Conservation (phyloP, 2,329 filamentous ascomycete species). For the Trichoderma sp. region DNA sequence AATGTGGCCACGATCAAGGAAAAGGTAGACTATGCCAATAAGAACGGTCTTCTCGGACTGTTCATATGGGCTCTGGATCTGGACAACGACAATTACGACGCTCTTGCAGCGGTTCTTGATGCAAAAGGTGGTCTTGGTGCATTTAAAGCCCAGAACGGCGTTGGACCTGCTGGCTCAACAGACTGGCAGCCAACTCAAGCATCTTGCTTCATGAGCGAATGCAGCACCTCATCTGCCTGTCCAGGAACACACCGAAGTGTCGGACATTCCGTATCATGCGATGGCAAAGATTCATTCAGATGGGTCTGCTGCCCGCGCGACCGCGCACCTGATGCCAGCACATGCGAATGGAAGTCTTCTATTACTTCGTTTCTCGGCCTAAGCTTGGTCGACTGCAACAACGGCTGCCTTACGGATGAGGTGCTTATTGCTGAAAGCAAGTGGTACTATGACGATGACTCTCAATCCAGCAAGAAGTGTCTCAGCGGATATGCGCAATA, state of each 20-base stretch:
- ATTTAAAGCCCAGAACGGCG: background rate
- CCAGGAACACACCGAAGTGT: background rate
- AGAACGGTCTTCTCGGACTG: background rate
- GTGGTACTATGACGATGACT: background rate
- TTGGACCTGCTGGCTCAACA: background rate
- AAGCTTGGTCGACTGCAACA: background rate
- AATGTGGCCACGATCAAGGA: background rate
- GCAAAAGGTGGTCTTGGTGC: background rate
- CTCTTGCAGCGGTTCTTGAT: background rate
- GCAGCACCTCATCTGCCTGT: background rate
- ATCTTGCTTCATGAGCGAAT: background rate
- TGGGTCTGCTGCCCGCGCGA: background rate
- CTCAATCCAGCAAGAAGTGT: background rate
- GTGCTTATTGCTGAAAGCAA: background rate
- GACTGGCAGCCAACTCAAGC: background rate
- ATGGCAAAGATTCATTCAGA: background rate
- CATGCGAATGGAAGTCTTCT: background rate
- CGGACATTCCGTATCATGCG: background rate
- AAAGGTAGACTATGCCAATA: background rate
- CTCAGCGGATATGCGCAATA: background rate
- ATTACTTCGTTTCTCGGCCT: background rate
- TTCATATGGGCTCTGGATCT: background rate
- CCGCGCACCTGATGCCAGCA: background rate
- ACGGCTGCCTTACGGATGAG: background rate
- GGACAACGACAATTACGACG: background rate